Evolutionary conservation across 2,329 filamentous ascomycete species (phyloP).

Genomic region (Scedosporium boydii): DNA sequence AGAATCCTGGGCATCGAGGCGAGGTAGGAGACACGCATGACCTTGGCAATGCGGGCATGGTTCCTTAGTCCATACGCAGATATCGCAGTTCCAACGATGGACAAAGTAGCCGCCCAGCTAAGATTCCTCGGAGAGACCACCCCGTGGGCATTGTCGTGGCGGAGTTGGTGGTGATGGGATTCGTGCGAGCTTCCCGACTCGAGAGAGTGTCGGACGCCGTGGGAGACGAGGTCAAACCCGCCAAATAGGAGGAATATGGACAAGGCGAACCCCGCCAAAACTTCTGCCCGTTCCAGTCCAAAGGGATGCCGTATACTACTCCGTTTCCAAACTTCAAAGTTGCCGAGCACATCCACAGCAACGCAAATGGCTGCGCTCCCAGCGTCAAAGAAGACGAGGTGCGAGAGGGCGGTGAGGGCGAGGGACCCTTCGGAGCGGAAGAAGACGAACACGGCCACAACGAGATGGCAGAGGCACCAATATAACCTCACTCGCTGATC

Average conservation of each 20-base stretch:
- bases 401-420: slow-evolving; percentile 84
- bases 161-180: slow-evolving; percentile 39
- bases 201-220: slow-evolving; percentile 87
- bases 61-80: slow-evolving; percentile 84
- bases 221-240: slow-evolving; percentile 88
- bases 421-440: slow-evolving; percentile 79
- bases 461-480: slow-evolving; percentile 85
- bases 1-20: slow-evolving; percentile 76
- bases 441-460: slow-evolving; percentile 75
- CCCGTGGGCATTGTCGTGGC: slow-evolving; percentile 53
- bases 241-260: slow-evolving; percentile 96
- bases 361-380: slow-evolving; percentile 87
- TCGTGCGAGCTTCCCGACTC: slow-evolving; percentile 42
- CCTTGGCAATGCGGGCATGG: slow-evolving; percentile 82
- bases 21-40: slow-evolving; percentile 79
- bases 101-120: slow-evolving; percentile 71
- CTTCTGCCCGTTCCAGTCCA: slow-evolving; percentile 82
- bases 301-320: slow-evolving; percentile 92
- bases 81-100: slow-evolving; percentile 72
- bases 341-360: slow-evolving; percentile 82
- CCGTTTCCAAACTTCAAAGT: slow-evolving; percentile 96
- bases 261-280: slow-evolving; percentile 91
- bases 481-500: slow-evolving; percentile 75
- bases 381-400: slow-evolving; percentile 91
- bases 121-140: slow-evolving; percentile 64